Base-by-base conservation (phyloP, 1,284 basidiomycete species). In the Macrocybe sp. region DNA sequence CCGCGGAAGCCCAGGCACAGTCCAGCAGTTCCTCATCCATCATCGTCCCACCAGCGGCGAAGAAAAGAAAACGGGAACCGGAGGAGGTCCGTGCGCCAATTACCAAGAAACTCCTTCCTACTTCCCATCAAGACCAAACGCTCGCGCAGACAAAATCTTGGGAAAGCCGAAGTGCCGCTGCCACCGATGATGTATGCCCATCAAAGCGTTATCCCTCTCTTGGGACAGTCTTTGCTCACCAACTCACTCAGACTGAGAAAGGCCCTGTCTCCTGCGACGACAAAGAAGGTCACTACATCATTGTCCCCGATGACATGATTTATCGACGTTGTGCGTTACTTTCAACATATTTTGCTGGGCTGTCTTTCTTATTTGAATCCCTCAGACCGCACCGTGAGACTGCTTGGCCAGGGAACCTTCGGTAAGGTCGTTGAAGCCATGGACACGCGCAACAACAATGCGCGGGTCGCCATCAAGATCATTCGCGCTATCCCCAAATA, bases 351-450 rank as follows among this genome's bases (percentile, higher is more conserved):
- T 39, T 44, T 34, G 50, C 16, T 30, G 49, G n/a, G 50, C 49
- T 37, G 45, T 49, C 46, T 44, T 41, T 34, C 49, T 57, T 44
- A 52, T 67, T 40, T 65, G 53, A 44, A 14, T 51, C 37, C 52
- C 35, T n/a, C 46, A 94, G 92, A 95, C 78, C 89, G 89, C 52
- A 97, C 96, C 47, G 81, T 95, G 46, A 79, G 85, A 47, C 74
- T 96, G 36, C 76, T 99, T 2, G 97, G 97, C 11, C 97, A 99
- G 71, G 97, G 97, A 5, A 99, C 97, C 5, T 99, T 99, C 62
- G 97, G 97, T 56, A 99, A 99, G 68, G 97, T 99, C 29, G 95
- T 99, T 47, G 92, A 98, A 64, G 94, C 94, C 34, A 69, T 89
- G 59, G 92, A 97, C 70, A 81, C 82, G 34, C 78, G 86, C 55